Percentiles rank a stretch among this genome's conserved stretches.
These are phyloP conservation scores for Aureobasidium sp. DNA, from an alignment of 2,329 filamentous ascomycete genomes.

Conservation along the genomic window DNA sequence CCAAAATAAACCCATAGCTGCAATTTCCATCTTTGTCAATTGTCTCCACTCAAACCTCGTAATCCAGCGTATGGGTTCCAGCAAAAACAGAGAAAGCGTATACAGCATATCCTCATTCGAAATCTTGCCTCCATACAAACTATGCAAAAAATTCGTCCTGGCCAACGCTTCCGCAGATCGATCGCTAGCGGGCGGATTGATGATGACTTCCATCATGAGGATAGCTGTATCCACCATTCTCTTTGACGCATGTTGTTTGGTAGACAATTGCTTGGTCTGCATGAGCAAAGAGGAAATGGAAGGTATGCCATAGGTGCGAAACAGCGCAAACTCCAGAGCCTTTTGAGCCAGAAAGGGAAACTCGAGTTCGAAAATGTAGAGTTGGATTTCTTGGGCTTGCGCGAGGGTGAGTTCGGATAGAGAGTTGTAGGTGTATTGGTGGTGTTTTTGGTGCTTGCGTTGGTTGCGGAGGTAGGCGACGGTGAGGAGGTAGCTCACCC, in stretches of 20 bases:
- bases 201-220: slow-evolving; percentile 42
- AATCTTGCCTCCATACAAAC: slow-evolving; percentile 52
- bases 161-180: slow-evolving; percentile 44
- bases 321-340: slow-evolving; percentile 11
- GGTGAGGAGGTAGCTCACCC: background rate
- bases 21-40: slow-evolving; percentile 58
- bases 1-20: slow-evolving; percentile 59
- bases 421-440: background rate
- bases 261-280: slow-evolving; percentile 11
- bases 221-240: slow-evolving; percentile 46
- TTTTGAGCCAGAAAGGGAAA: slow-evolving; percentile 14
- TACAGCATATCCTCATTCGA: slow-evolving; percentile 56
- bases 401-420: background rate
- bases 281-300: slow-evolving; percentile 15
- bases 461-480: slow-evolving; percentile 2
- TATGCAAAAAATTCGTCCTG: slow-evolving; percentile 57
- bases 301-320: slow-evolving; percentile 17
- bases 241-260: slow-evolving; percentile 31
- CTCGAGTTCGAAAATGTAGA: slow-evolving; percentile 9
- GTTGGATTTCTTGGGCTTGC: slow-evolving; percentile 13
- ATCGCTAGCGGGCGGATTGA: slow-evolving; percentile 35
- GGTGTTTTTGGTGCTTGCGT: slow-evolving; percentile 1
- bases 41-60: slow-evolving; percentile 61
- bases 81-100: slow-evolving; percentile 56
- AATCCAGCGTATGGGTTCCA: slow-evolving; percentile 58